A percentile compares a stretch with the other conserved stretches of the same genome.
Evolutionary conservation across 2,329 filamentous ascomycete species (phyloP).

Genomic region (Penicillium janthinellum): DNA sequence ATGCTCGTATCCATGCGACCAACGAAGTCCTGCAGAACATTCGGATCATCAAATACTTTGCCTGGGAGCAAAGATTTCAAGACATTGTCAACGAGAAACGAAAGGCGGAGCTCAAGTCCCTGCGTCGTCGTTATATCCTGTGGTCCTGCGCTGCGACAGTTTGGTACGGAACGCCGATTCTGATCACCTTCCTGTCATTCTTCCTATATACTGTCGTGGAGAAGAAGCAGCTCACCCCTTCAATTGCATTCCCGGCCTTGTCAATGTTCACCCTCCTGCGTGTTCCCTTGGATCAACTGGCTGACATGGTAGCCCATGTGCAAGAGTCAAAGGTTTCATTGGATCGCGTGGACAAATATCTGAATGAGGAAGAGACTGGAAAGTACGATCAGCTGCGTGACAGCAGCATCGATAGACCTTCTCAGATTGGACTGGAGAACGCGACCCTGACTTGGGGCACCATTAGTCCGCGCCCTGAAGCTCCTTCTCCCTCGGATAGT

Average conservation of each 20-base stretch:
- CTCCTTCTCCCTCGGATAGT: constrained; percentile 58
- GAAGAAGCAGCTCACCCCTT: constrained; percentile 84
- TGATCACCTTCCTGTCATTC: constrained; percentile 97
- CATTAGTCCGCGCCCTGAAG: constrained; percentile 53
- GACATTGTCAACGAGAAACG: constrained; percentile 88
- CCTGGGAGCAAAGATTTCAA: constrained; percentile 92
- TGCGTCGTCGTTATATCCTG: constrained; percentile 82
- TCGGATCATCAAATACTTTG: constrained; percentile 98
- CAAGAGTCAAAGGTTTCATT: constrained; percentile 97
- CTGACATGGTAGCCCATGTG: constrained; percentile 98
- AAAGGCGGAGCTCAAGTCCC: constrained; percentile 70
- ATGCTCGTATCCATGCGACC: constrained; percentile 92
- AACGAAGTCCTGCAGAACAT: constrained; percentile 98
- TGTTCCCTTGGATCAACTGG: constrained; percentile 90
- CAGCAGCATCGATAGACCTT: constrained; percentile 69
- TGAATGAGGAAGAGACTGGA: constrained; percentile 91
- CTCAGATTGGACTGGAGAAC: constrained; percentile 79
- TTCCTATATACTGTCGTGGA: constrained; percentile 89
- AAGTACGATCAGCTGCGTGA: constrained; percentile 84
- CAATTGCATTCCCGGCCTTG: constrained; percentile 91
- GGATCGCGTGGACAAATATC: constrained; percentile 91
- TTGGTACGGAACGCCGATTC: constrained; percentile 92
- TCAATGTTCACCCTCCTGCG: constrained; percentile 93
- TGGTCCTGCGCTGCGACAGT: constrained; percentile 91
- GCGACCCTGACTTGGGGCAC: constrained; percentile 89